Base-by-base conservation (phyloP, 2,329 filamentous ascomycete species). In the Diaporthe nobilis region DNA sequence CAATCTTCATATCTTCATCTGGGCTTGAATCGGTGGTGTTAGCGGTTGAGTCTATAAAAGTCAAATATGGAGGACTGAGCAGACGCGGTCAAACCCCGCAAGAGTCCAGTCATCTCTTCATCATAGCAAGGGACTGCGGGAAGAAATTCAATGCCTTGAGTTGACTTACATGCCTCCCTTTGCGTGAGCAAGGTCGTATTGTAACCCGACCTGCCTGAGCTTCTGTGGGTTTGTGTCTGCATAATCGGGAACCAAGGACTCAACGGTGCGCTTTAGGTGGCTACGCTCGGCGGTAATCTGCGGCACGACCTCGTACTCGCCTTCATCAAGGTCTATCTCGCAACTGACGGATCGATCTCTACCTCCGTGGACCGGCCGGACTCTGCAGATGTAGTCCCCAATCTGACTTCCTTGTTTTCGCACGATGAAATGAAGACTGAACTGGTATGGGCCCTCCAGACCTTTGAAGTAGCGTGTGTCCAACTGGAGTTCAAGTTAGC, bases 271-370 rank as follows among this genome's bases (percentile, higher is more conserved):
- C 3, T 83, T 80, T 4, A 83, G 81, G 10, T 87, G 83, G 12
- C 87, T 86, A 17, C 85, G 80, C 39, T 80, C 80, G 0, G 93
- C 92, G 6, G 90, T 91, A 78, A 95, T 89, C 81, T 93, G 94
- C 79, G 94, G 90, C 12, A 94, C 84, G 0, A 95, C 89, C 58
- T 90, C 90, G 82, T 95, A 95, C 22, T 86, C 88, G 8, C 93
- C 93, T 0, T 92, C 87, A 44, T 94, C 90, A 2, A 95, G 89
- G 51, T 91, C 86, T n/a, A 94, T 86, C 80, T 95, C 94, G n/a
- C 91, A 92, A 74, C 90, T 94, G 20, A 94, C 90, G 1, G 91
- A 92, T 10, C 94, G 90, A 65, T 87, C 89, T 86, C 92, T 83
- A 79, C 82, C 83, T 17, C 78, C 78, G 68, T 82, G 79, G n/a